phyloP scores from a whole-genome alignment of 2,329 filamentous ascomycete species.

The Ophiostoma ulmi region DNA sequence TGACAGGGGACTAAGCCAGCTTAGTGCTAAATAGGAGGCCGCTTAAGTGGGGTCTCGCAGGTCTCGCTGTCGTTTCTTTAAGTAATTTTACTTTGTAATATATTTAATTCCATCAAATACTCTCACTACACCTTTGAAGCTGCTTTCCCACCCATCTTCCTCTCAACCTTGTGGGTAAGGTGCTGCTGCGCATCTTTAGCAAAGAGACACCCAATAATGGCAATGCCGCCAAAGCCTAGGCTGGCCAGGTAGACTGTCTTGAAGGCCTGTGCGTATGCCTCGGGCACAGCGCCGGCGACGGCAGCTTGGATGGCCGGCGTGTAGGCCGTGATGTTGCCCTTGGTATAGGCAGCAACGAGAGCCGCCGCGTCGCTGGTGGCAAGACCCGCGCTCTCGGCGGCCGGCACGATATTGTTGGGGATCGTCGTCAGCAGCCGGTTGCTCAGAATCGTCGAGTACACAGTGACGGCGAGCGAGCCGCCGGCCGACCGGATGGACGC shows the following conservation, averaged over 20 bases:
- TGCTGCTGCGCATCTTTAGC: constrained; percentile 20
- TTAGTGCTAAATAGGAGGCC: not conserved
- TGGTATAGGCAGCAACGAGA: not conserved
- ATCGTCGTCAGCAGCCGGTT: constrained; percentile 33
- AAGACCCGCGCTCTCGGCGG: not conserved
- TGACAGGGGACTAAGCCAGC: not conserved
- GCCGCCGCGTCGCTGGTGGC: not conserved
- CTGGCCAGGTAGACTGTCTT: constrained; percentile 22
- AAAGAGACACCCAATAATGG: constrained; percentile 20
- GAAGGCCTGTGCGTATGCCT: constrained; percentile 21
- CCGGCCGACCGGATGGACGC: constrained; percentile 33
- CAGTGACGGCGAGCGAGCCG: constrained; percentile 10
- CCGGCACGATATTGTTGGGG: constrained; percentile 23
- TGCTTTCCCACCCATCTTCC: constrained; percentile 11
- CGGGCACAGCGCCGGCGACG: not conserved
- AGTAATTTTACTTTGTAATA: not conserved
- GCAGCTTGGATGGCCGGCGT: not conserved
- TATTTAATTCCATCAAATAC: too few species aligned
- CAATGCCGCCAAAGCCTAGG: constrained; percentile 19
- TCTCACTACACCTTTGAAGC: not conserved
- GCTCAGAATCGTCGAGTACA: constrained; percentile 21
- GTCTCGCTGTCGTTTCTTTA: not conserved
- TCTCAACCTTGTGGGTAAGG: constrained; percentile 20
- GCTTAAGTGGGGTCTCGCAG: not conserved
- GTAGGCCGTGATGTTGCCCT: not conserved